Base-by-base conservation (phyloP, 768 basidiomycete species). In the Boletales sp. region DNA sequence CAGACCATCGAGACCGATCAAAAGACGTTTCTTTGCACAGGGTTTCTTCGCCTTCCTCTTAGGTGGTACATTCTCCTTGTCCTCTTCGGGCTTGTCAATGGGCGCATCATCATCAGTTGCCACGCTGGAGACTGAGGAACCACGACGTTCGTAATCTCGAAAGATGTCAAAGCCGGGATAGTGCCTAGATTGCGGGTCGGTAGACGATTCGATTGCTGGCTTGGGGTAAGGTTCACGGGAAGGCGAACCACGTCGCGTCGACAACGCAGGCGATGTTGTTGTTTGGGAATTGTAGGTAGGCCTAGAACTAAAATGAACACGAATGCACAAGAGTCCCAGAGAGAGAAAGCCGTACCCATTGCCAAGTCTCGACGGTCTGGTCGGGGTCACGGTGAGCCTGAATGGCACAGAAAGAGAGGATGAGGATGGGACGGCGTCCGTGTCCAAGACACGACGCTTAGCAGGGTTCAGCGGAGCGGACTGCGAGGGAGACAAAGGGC, bases 141-240 rank as follows among this genome's bases (percentile, higher is more conserved):
- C 51, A 19, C 51, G 49, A 39, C 43, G 60, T 51, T 63, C 58
- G 11, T 40, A 46, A 40, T 86, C 84, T 58, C 69, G 76, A 58
- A 77, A 75, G 39, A 86, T 75, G 35, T 69, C 65, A 56, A 87
- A 87, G 14, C 85, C 84, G 12, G 86, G 86, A 62, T 84, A 85
- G 56, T 86, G 85, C 35, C 76, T 71, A 14, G 83, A 84, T 40
- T 76, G 72, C 2, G 75, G 76, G 59, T 84, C 74, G 27, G 69
- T 60, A 15, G 66, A 70, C 27, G 73, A 71, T 19, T 66, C 47
- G 70, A 70, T 50, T 72, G 76, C 35, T 64, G 69, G 45, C 64
- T 57, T 43, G 62, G 55, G 17, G 64, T 60, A 38, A 58, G 58
- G 19, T 60, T 57, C 56, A 12, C 50, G 48, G 8, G 46, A 43